phyloP scores from a whole-genome alignment of 164 flowering plant genomes.

The Vitis rotundifolia region DNA sequence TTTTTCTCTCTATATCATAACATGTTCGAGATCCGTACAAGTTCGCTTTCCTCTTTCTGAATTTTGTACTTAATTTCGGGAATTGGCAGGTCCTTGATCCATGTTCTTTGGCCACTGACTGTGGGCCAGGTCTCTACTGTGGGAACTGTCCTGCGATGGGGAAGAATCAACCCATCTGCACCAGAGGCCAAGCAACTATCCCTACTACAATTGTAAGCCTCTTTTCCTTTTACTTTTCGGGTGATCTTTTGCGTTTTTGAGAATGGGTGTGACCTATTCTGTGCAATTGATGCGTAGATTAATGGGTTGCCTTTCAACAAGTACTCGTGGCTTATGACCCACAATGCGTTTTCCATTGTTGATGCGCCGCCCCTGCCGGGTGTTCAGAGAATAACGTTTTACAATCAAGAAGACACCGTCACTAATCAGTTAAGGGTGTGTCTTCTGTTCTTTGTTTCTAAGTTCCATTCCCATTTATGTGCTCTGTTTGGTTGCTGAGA shows the following conservation, averaged over 20 bases:
- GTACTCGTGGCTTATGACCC: constrained; percentile 94
- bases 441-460: constrained; percentile 5
- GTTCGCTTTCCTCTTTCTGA: neutral
- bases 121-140: constrained; percentile 82
- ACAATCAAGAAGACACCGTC: constrained; percentile 92
- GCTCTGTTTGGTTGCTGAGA: constrained; percentile 10
- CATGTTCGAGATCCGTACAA: constrained; percentile 8
- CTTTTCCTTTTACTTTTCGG: constrained; percentile 4
- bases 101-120: constrained; percentile 62
- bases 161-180: constrained; percentile 66
- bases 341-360: constrained; percentile 85
- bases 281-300: constrained; percentile 37
- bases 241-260: neutral
- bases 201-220: constrained; percentile 71
- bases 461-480: neutral
- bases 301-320: constrained; percentile 90
- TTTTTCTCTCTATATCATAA: neutral
- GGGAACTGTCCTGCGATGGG: constrained; percentile 78
- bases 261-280: constrained; percentile 1
- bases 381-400: constrained; percentile 77
- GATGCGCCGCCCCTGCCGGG: constrained; percentile 72
- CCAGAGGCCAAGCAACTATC: constrained; percentile 72
- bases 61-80: constrained; percentile 4
- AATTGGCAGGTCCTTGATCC: constrained; percentile 62
- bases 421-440: constrained; percentile 82